Conservation (phyloP, 257 asterid species). For the Fraxinus anomala region DNA sequence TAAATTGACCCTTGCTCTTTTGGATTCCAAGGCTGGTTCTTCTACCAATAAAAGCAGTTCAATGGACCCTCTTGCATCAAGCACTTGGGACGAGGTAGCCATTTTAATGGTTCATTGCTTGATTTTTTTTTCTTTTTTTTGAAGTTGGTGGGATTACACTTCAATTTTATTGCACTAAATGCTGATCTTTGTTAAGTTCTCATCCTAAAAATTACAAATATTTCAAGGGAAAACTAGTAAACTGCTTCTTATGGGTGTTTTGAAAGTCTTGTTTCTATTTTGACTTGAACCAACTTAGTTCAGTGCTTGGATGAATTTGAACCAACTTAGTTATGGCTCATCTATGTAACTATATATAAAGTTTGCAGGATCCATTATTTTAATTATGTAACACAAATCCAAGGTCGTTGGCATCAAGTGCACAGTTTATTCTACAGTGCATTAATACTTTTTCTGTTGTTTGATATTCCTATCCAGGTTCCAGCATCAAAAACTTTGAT, state of each 20-base stretch:
- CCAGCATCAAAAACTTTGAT: slow-evolving; percentile 73
- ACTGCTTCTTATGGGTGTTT: background rate
- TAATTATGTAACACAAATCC: background rate
- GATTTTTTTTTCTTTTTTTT: no score
- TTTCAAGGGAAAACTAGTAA: background rate
- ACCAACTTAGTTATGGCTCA: background rate
- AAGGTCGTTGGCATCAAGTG: background rate
- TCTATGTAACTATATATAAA: background rate
- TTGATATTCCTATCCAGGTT: slow-evolving; percentile 46
- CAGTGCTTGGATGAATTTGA: background rate
- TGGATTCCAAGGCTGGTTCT: slow-evolving; percentile 56
- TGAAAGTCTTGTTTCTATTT: background rate
- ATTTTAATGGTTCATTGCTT: background rate
- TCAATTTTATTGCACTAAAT: no score
- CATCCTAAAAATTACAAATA: background rate
- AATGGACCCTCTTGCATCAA: slow-evolving; percentile 80
- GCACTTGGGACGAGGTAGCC: slow-evolving; percentile 84
- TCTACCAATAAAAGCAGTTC: slow-evolving; percentile 54
- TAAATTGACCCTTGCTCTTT: slow-evolving; percentile 65
- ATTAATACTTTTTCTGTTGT: slow-evolving; percentile 24
- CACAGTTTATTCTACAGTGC: slow-evolving; percentile 15
- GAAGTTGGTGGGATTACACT: background rate
- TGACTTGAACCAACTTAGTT: background rate
- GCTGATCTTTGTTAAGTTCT: background rate
- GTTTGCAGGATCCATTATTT: background rate